Evolutionary conservation across 2,329 filamentous ascomycete genomes (phyloP).

Genomic region (Aspergillus sp.): DNA sequence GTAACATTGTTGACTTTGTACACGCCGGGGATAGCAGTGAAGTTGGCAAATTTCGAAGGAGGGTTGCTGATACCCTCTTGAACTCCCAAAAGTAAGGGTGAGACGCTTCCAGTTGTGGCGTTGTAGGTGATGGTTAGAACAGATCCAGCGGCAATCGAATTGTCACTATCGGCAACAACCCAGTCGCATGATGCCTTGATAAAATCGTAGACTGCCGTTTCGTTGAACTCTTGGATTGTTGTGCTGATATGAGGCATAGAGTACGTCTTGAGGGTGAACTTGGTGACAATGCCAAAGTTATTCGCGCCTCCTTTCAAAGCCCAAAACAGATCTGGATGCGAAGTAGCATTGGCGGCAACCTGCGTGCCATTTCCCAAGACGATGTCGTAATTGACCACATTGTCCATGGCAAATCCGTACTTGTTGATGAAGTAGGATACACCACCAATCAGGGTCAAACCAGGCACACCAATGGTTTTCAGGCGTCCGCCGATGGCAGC

Average conservation of each 20-base stretch:
- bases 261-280: conserved; percentile 22
- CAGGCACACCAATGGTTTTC: conserved; percentile 39
- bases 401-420: conserved; percentile 6
- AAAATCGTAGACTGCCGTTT: conserved; percentile 26
- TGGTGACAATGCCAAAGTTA: conserved; percentile 3
- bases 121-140: conserved; percentile 35
- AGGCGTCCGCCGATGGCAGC: conserved; percentile 35
- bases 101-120: conserved; percentile 24
- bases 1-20: conserved; percentile 31
- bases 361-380: conserved; percentile 1
- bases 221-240: conserved; percentile 36
- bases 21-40: conserved; percentile 30
- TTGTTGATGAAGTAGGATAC: conserved; percentile 1
- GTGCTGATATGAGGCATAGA: conserved; percentile 30
- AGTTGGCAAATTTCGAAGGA: conserved; percentile 36
- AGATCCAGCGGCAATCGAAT: conserved; percentile 33
- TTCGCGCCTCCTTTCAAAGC: conserved; percentile 1
- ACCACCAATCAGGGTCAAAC: conserved; percentile 32
- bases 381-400: conserved; percentile 4
- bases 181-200: conserved; percentile 31
- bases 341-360: neutral
- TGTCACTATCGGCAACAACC: conserved; percentile 23
- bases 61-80: conserved; percentile 37
- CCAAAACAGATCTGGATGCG: neutral
- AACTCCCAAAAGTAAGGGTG: conserved; percentile 34